Evolutionary conservation across 768 basidiomycete genomes (phyloP).

Genomic region (Tubosaeta sp.): DNA sequence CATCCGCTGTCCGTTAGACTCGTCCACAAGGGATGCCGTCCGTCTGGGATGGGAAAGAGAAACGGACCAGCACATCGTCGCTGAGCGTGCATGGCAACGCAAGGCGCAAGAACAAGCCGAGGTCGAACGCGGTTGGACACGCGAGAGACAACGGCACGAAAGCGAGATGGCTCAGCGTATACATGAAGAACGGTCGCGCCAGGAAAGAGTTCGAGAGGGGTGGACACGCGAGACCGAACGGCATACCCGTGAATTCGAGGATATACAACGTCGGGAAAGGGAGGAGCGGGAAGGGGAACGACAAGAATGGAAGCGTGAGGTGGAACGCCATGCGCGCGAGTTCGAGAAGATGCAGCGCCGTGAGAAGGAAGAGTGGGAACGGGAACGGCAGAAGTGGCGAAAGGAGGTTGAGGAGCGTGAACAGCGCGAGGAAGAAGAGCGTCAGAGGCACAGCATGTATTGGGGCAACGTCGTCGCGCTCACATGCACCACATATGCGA

Average conservation of each 20-base stretch:
- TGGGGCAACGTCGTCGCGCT: slow-evolving; percentile 17
- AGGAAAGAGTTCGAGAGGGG: not conserved
- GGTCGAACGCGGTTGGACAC: slow-evolving; percentile 3
- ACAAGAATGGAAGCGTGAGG: not conserved
- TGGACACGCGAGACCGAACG: slow-evolving; percentile 2
- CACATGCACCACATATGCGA: slow-evolving; percentile 25
- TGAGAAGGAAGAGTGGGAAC: slow-evolving; percentile 1
- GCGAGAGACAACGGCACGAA: not conserved
- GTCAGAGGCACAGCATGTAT: slow-evolving; percentile 19
- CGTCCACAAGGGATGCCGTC: too few species aligned
- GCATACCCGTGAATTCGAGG: too few species aligned
- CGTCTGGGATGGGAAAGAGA: not conserved
- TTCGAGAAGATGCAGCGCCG: slow-evolving; percentile 3
- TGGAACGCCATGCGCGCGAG: too few species aligned
- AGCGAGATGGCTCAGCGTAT: not conserved
- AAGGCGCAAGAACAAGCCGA: not conserved
- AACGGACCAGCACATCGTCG: not conserved
- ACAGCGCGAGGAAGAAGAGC: slow-evolving; percentile 21
- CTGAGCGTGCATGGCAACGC: slow-evolving; percentile 1
- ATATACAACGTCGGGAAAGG: too few species aligned
- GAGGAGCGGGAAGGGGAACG: slow-evolving; percentile 3
- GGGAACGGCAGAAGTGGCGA: slow-evolving; percentile 8
- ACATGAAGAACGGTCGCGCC: slow-evolving; percentile 5
- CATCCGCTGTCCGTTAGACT: not conserved
- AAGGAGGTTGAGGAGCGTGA: slow-evolving; percentile 13